Conservation (phyloP, 2,329 filamentous ascomycete species). For the Curvularia eragrostidis region DNA sequence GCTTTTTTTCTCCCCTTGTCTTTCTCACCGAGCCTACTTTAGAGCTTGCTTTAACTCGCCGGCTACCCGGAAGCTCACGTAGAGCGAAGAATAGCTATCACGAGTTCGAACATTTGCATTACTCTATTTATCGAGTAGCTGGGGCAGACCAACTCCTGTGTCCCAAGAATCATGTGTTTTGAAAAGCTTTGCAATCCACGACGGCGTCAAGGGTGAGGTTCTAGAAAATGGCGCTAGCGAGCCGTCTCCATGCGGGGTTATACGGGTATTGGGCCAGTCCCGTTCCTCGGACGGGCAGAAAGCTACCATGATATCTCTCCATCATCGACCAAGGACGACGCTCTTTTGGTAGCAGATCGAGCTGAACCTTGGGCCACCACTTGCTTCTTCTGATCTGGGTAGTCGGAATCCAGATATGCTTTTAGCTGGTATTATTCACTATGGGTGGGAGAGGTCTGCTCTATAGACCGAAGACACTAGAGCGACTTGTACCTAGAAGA, state of each 20-base stretch:
- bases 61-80: background rate
- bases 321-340: background rate
- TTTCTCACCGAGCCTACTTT: background rate
- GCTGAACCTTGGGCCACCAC: background rate
- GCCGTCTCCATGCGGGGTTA: slow-evolving; percentile 7
- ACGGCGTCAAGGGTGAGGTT: slow-evolving; percentile 2
- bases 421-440: background rate
- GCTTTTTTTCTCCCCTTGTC: no score
- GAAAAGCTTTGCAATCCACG: background rate
- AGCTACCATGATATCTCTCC: background rate
- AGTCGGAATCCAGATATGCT: background rate
- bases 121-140: background rate
- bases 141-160: background rate
- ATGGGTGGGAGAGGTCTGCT: background rate
- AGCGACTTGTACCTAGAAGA: background rate
- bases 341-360: background rate
- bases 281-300: background rate
- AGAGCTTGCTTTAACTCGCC: background rate
- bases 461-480: background rate
- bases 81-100: background rate
- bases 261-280: background rate
- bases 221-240: slow-evolving; percentile 3
- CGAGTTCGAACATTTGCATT: background rate
- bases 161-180: background rate
- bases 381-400: background rate